Percentiles rank a stretch among this genome's conserved stretches.
These are phyloP conservation scores for Saturnispora sanitii DNA, from an alignment of 805 yeast genomes.

Conservation along the genomic window DNA sequence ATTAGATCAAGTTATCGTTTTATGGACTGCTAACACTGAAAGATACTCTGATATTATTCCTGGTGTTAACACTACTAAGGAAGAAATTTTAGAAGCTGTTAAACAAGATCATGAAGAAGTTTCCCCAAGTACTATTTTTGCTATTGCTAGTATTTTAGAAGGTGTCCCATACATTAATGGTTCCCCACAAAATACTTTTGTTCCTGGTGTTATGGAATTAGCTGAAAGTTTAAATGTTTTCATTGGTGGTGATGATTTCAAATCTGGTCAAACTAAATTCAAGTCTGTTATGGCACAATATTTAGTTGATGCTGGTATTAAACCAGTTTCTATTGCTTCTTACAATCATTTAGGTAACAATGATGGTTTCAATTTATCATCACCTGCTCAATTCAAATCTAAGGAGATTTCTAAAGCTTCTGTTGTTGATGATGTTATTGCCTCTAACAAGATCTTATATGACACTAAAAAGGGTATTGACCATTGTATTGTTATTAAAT, in stretches of 20 bases:
- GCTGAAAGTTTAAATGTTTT: conserved; percentile 68
- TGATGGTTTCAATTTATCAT: conserved; percentile 85
- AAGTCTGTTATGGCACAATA: conserved; percentile 96
- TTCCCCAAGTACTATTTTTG: conserved; percentile 89
- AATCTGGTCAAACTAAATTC: conserved; percentile 91
- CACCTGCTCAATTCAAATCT: conserved; percentile 89
- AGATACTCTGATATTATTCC: conserved; percentile 69
- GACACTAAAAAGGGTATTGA: conserved; percentile 79
- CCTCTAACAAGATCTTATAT: conserved; percentile 75
- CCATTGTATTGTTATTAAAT: conserved; percentile 92
- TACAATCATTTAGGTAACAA: conserved; percentile 95
- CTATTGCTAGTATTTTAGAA: conserved; percentile 87
- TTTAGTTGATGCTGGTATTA: conserved; percentile 94
- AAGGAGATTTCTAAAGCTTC: conserved; percentile 91
- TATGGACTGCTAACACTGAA: conserved; percentile 98
- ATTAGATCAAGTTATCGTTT: conserved; percentile 78
- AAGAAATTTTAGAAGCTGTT: conserved; percentile 62
- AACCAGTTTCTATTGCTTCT: conserved; percentile 89
- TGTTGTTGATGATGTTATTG: conserved; percentile 90
- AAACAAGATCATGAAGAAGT: conserved; percentile 75
- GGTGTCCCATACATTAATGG: conserved; percentile 88
- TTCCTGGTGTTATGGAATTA: conserved; percentile 86
- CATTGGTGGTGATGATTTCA: conserved; percentile 96
- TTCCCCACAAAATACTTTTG: conserved; percentile 95
- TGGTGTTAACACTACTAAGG: conserved; percentile 85